Evolutionary conservation across 176 grass and related monocot genomes (phyloP), one percentile per base, ranked within the genome.

Genomic region (Triticum turgidum): DNA sequence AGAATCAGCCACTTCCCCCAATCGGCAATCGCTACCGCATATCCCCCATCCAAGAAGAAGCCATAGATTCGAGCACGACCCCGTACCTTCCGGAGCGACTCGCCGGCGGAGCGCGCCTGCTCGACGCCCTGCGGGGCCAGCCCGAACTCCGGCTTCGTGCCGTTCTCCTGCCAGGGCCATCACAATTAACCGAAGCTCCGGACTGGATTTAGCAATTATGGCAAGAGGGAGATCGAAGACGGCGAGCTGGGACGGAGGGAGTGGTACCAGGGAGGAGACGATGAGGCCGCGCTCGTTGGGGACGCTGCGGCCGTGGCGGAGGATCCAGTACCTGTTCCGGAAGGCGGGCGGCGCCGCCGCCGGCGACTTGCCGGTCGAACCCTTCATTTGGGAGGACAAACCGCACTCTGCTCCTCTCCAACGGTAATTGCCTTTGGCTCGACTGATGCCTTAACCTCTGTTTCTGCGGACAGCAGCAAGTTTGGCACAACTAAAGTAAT

Each of bases 281-380:
- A 95, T 91, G 86, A 95, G 76, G 61, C 93, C 91, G 49, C 86
- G 65, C 86, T 98, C 96, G 84, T 95, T 98, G 54, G 96, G 93
- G 47, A 98, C 77, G 84, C 93, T 98, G 73, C 86, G 89, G 9
- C 96, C 93, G 56, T 98, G 96, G 82, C 89, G 91, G 73, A 95
- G 88, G 80, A 95, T 84, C 96, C 93, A 98, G 56, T 95, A 98
- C n/a, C 24, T 82, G 82, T 95, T 98, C 47, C 78, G 84, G 80
- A 91, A 59, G 27, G 67, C 11, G 74, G 52, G 20, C 29, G 76
- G 41, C 73, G 86, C 6, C 63, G 72, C 42, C 72, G 44, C 0
- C 72, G 45, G 45, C 37, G 83, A 69, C 22, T 29, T 10, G 84
- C 80, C 11, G 34, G 33, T 83, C 0, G 52, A 70, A 33, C 56